Conservation (phyloP, 1,284 basidiomycete genomes). For the Ceratobasidium papillatum region DNA sequence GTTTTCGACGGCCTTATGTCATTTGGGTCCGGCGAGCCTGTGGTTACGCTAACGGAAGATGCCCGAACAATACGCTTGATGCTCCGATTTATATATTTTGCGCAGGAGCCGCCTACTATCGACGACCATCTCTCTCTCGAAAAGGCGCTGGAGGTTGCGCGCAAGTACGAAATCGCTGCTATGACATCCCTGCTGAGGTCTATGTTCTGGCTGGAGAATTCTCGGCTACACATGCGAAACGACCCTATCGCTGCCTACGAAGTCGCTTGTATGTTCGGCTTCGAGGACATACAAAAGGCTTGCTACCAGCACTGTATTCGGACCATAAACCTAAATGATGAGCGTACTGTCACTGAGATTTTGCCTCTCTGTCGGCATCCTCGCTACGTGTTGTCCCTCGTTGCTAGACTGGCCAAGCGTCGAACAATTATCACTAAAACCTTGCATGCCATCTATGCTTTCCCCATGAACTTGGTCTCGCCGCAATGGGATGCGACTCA, state of each 20-base stretch:
- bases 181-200: constrained; percentile 10
- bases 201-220: constrained; percentile 25
- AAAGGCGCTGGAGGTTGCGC: constrained; percentile 11
- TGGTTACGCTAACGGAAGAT: constrained; percentile 20
- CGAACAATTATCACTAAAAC: constrained; percentile 10
- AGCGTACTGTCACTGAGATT: not conserved
- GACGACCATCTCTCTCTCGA: not conserved
- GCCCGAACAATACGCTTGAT: constrained; percentile 24
- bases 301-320: constrained; percentile 22
- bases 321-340: constrained; percentile 5
- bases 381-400: constrained; percentile 2
- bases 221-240: constrained; percentile 10
- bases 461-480: constrained; percentile 18
- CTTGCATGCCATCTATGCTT: not conserved
- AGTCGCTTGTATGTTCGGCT: not conserved
- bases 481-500: constrained; percentile 19
- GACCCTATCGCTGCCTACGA: constrained; percentile 28
- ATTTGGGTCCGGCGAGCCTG: constrained; percentile 14
- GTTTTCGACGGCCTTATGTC: constrained; percentile 29
- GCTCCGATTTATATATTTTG: constrained; percentile 6
- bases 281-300: constrained; percentile 16
- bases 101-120: not conserved
- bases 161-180: constrained; percentile 19
- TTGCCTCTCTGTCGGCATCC: constrained; percentile 2
- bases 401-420: constrained; percentile 10